Evolutionary conservation across 1,284 basidiomycete species (phyloP), one percentile per base, ranked within the genome.

Genomic region (Ustilago trichophora): DNA sequence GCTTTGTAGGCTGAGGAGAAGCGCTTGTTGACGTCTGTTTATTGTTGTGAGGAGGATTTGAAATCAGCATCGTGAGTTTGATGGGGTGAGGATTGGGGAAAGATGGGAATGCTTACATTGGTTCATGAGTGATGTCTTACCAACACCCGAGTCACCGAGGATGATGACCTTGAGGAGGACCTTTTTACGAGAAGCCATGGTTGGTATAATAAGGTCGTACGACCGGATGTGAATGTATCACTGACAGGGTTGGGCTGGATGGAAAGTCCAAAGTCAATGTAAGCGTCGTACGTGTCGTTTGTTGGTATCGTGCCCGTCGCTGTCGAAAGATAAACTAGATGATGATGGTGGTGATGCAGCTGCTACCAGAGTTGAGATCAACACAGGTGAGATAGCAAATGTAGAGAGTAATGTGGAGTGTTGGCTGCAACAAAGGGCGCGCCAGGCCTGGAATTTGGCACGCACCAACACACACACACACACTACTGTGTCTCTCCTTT

Each of bases 111-210:
- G 66, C 77, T 56, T 53, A 80, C 75, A 98, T 86, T 98, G 96
- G 86, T 98, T 98, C 96, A 99, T 99, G 77, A 99, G 88, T 35
- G 95, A 98, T 43, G 95, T 98, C 90, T 98, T 98, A 48, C 95
- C 96, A 83, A 99, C 96, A 63, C 95, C 77, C 13, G 77, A 80
- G 56, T 80, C 77, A 34, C 77, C 77, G 21, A 75, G 51, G 58
- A 80, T 73, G 59, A 79, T 80, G 63, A 77, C 77, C 89, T 98
- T 98, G 83, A 98, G 89, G 54, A 98, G 87, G 77, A 97, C 94
- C 82, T 87, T 87, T 79, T 86, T 85, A 38, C 85, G 78, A 7
- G 85, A 84, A n/a, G 85, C 83, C 86, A 86, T 86, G 46, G 24
- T 62, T 29, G 27, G 7, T 29, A 29, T 29, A 29, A 13, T n/a